Evolutionary conservation across 2,329 filamentous ascomycete species (phyloP).

Genomic region (Nothophoma quercina): DNA sequence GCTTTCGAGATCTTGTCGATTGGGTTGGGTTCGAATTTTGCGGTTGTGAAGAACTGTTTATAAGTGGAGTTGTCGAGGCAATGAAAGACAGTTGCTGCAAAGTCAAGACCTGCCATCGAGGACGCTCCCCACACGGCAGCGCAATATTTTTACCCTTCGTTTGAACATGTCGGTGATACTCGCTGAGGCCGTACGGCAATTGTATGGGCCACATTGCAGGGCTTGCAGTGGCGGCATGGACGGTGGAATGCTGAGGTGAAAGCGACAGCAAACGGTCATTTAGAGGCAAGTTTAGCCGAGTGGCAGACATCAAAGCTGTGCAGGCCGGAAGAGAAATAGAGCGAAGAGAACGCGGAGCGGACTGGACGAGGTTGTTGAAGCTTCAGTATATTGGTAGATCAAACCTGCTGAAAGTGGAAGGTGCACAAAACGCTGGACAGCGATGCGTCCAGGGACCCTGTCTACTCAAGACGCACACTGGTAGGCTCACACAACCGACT

Average conservation of each 20-base stretch:
- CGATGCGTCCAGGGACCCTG: too few species aligned
- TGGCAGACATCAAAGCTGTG: not conserved
- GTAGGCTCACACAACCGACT: too few species aligned
- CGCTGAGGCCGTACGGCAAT: constrained; percentile 22
- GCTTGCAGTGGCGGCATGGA: not conserved
- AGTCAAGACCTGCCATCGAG: constrained; percentile 1
- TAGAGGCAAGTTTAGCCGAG: not conserved
- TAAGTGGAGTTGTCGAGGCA: not conserved
- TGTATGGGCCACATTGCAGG: constrained; percentile 10
- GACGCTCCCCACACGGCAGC: not conserved
- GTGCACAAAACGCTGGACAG: too few species aligned
- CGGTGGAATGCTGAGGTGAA: constrained; percentile 1
- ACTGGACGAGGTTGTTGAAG: too few species aligned
- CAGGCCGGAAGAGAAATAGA: too few species aligned
- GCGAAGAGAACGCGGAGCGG: too few species aligned
- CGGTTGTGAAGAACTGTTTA: not conserved
- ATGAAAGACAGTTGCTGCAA: not conserved
- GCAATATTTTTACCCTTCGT: not conserved
- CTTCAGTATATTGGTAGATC: too few species aligned
- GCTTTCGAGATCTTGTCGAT: not conserved
- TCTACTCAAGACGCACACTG: too few species aligned
- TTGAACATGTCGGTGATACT: not conserved
- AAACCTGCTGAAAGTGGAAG: too few species aligned
- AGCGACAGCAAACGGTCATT: not conserved
- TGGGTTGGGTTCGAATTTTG: not conserved